Conservation (phyloP, 2,329 filamentous ascomycete species). For the Neophaeococcomyces aloes region DNA sequence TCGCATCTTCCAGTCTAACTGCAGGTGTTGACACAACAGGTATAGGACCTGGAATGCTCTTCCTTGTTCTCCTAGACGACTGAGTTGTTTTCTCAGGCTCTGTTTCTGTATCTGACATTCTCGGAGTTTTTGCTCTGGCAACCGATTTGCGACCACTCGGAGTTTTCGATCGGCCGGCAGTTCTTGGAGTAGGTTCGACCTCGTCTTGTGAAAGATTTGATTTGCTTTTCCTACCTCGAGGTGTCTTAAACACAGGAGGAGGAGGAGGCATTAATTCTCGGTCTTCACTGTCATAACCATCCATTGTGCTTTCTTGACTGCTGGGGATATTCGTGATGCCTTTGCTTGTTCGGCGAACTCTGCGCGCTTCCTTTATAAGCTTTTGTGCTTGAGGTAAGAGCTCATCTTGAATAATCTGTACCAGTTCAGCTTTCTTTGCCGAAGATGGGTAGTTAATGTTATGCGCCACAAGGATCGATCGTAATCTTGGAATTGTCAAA, state of each 20-base stretch:
- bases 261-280: constrained; percentile 36
- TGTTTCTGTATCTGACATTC: constrained; percentile 42
- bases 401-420: constrained; percentile 71
- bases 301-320: constrained; percentile 54
- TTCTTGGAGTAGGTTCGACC: constrained; percentile 26
- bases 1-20: constrained; percentile 29
- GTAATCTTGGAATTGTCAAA: constrained; percentile 77
- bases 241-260: constrained; percentile 39
- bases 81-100: constrained; percentile 36
- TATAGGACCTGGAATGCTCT: constrained; percentile 34
- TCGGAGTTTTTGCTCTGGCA: constrained; percentile 34
- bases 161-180: constrained; percentile 45
- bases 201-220: constrained; percentile 29
- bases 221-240: constrained; percentile 34
- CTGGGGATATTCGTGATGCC: constrained; percentile 64
- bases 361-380: constrained; percentile 62
- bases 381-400: constrained; percentile 68
- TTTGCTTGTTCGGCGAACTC: constrained; percentile 73
- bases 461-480: constrained; percentile 83
- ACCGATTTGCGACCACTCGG: constrained; percentile 41
- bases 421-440: constrained; percentile 81
- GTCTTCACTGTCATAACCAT: constrained; percentile 50
- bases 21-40: constrained; percentile 15
- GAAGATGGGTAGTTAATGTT: constrained; percentile 75
- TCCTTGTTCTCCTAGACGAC: constrained; percentile 43